Evolutionary conservation across 2,329 filamentous ascomycete species (phyloP).

Genomic region (Cyphellophora europaea): DNA sequence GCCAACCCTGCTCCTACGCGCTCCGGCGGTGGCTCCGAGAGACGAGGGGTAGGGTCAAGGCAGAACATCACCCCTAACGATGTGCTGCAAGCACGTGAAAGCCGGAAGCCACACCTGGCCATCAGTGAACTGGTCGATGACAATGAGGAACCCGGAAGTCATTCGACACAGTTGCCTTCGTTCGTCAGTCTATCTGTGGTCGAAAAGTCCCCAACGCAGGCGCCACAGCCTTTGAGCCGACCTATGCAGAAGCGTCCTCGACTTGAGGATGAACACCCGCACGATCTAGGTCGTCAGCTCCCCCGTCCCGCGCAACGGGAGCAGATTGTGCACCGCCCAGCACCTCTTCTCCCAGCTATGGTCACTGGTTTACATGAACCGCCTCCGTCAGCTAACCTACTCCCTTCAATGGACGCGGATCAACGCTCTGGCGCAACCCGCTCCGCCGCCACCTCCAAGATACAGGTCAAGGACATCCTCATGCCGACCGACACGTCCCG

Average conservation of each 20-base stretch:
- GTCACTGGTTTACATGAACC: slow-evolving; percentile 55
- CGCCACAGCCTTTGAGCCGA: slow-evolving; percentile 3
- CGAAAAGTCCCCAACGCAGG: slow-evolving; percentile 25
- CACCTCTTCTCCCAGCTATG: slow-evolving; percentile 32
- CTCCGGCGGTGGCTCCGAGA: slow-evolving; percentile 4
- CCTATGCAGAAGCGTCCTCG: slow-evolving; percentile 34
- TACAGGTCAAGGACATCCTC: slow-evolving; percentile 19
- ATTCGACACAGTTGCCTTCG: slow-evolving; percentile 27
- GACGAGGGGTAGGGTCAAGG: slow-evolving; percentile 9
- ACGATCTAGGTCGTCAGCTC: slow-evolving; percentile 34
- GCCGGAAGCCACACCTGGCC: slow-evolving; percentile 19
- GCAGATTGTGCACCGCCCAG: slow-evolving; percentile 34
- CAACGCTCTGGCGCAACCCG: slow-evolving; percentile 8
- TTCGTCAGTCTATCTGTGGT: slow-evolving; percentile 39
- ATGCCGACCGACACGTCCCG: slow-evolving; percentile 2
- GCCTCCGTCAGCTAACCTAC: slow-evolving; percentile 50
- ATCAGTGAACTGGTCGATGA: slow-evolving; percentile 28
- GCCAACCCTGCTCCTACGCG: slow-evolving; percentile 23
- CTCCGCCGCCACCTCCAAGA: slow-evolving; percentile 15
- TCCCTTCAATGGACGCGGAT: slow-evolving; percentile 51
- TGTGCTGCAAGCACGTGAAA: slow-evolving; percentile 15
- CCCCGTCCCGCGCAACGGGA: slow-evolving; percentile 39
- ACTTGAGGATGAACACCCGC: slow-evolving; percentile 27
- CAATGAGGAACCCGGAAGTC: slow-evolving; percentile 30
- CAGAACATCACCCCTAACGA: slow-evolving; percentile 16